phyloP scores from a whole-genome alignment of 2,329 filamentous ascomycete genomes.

The Epichloe brachyelytri region DNA sequence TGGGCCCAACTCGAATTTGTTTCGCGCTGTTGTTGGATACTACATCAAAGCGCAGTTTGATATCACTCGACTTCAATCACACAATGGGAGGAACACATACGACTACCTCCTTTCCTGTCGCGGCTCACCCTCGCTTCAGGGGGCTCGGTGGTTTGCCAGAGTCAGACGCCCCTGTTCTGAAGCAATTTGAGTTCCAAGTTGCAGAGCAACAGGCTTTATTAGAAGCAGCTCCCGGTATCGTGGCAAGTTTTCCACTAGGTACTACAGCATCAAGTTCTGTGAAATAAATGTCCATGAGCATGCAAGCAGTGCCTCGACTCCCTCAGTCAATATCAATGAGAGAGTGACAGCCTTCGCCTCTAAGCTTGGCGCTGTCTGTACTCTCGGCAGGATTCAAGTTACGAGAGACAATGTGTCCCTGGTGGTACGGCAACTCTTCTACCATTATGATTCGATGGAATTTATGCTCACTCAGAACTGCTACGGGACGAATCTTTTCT shows the following conservation, averaged over 20 bases:
- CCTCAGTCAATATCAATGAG: too few species aligned
- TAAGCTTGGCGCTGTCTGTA: too few species aligned
- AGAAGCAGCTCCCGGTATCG: conserved; percentile 3
- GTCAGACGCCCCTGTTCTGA: not conserved
- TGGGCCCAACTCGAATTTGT: not conserved
- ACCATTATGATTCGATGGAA: too few species aligned
- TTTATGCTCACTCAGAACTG: too few species aligned
- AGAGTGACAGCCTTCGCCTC: too few species aligned
- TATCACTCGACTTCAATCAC: not conserved
- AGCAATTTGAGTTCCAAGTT: not conserved
- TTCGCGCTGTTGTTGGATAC: not conserved
- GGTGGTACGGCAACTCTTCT: too few species aligned
- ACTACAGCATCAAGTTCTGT: too few species aligned
- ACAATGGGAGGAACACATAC: not conserved
- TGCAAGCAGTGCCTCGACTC: too few species aligned
- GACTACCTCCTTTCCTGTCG: not conserved
- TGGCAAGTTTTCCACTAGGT: not conserved
- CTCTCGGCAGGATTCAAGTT: too few species aligned
- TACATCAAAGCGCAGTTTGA: not conserved
- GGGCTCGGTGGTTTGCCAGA: not conserved
- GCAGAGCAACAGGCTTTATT: conserved; percentile 6
- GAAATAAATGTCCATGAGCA: too few species aligned
- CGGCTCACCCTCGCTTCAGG: not conserved
- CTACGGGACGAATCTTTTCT: too few species aligned
- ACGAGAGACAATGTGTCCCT: too few species aligned